Base-by-base conservation (phyloP, 495 filamentous ascomycete genomes). In the Recurvomyces mirabilis region DNA sequence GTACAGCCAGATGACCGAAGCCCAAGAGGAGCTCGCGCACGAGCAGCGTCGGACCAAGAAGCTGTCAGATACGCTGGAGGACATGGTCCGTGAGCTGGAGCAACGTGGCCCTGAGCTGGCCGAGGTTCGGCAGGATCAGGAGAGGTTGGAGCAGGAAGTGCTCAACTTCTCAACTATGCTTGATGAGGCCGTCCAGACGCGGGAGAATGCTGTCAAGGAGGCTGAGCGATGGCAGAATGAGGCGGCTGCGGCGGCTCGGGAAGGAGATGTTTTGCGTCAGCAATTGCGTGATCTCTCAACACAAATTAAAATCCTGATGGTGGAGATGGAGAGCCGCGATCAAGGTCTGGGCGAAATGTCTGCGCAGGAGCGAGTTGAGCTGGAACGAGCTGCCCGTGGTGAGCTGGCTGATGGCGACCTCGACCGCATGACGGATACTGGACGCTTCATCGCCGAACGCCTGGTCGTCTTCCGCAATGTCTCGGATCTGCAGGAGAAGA, bases 251-350 rank as follows among this genome's bases (percentile, higher is more conserved):
- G 70, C 80, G 5, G 68, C 75, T 30, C 77, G 76, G 13, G 87
- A 95, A 62, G 71, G 74, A 21, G 79, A 82, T 40, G 78, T 96
- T 41, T 68, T 94, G 11, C 82, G 81, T 22, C 81, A 89, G 49
- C 75, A 96, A 57, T 69, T 96, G n/a, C 78, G 91, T 20, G 91
- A 96, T 65, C 71, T 94, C 15, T 87, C 86, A 51, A 75, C 80
- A 1, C 87, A 96, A 58, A 73, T 94, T 51, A 91, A 93, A 62
- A 73, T 94, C 32, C 70, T 99, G 1, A 72, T 94, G 7, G 73
- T 87, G 54, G 88, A 93, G 59, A 70, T 84, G 23, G 78, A 91
- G 44, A 71, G 81, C 18, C 67, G 74, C 21, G 86, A 89, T 55
- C 78, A 87, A 59, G 89, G 87, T 15, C 63, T 86, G 35, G 78